Base-by-base conservation (phyloP, 2,329 filamentous ascomycete species). In the Metarhizium humberi region DNA sequence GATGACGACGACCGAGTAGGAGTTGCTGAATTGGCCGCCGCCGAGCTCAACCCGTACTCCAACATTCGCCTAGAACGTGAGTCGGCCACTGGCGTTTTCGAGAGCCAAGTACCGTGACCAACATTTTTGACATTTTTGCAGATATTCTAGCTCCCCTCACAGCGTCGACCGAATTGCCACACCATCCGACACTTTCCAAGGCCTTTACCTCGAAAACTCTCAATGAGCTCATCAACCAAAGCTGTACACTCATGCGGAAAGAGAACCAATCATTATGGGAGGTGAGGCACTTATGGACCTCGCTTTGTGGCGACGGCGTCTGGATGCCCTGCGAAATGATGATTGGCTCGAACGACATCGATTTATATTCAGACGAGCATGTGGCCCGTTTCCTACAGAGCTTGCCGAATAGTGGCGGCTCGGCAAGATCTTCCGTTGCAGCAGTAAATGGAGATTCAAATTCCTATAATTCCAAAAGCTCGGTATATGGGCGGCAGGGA, bases 101-200 rank as follows among this genome's bases (percentile, higher is more conserved):
- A 45, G 48, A 45, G 48, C 29, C 36, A 51, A 51, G 51, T 16
- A 30, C 30, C 59, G 55, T 53, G 60, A 57, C 71, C 71, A 66
- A 67, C 62, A 42, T 50, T 40, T 52, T 25, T 71, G 67, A 67
- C 62, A 42, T 50, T 40, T 52, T 25, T 18, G 13, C 63, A 90
- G 87, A 84, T 55, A 77, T 92, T 16, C 81, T 94, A 55, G 86
- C 85, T 20, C 90, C 90, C 13, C 75, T 94, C 54, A 90, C 86
- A 18, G 77, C 87, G 38, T 82, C 88, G 51, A 86, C 86, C 68
- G 87, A 92, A 57, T 76, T 95, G 16, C 80, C 87, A 14, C 79
- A 78, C 55, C 89, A 94, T 66, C 86, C 88, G 52, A 86, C 86
- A 29, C 75, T 92, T 45, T 89, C 87, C 57, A 78, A 84, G 61